phyloP scores from a whole-genome alignment of 306 rosid genomes.

The Senna tora region DNA sequence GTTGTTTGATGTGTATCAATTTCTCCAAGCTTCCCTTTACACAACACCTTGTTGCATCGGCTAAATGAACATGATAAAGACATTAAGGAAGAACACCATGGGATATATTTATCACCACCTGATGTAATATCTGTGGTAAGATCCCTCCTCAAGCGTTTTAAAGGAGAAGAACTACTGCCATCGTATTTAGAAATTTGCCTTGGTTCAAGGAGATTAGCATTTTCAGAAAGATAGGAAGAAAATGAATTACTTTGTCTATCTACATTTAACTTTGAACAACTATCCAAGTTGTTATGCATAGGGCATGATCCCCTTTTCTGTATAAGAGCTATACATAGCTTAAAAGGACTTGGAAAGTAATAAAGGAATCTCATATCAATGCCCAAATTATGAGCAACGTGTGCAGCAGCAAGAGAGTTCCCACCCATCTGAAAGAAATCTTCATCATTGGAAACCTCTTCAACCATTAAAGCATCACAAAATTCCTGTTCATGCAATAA shows the following conservation, averaged over 20 bases:
- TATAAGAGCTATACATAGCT: slow-evolving; percentile 71
- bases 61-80: slow-evolving; percentile 63
- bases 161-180: slow-evolving; percentile 38
- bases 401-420: slow-evolving; percentile 89
- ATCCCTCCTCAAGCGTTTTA: slow-evolving; percentile 58
- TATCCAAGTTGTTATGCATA: slow-evolving; percentile 45
- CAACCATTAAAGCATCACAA: slow-evolving; percentile 61
- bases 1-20: slow-evolving; percentile 41
- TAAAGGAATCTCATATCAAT: slow-evolving; percentile 78
- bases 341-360: slow-evolving; percentile 61
- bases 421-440: slow-evolving; percentile 89
- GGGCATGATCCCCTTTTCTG: slow-evolving; percentile 52
- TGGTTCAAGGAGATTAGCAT: slow-evolving; percentile 37
- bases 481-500: slow-evolving; percentile 64
- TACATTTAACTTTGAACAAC: slow-evolving; percentile 40
- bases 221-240: slow-evolving; percentile 41
- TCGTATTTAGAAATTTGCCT: slow-evolving; percentile 40
- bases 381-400: slow-evolving; percentile 75
- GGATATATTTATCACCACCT: slow-evolving; percentile 41
- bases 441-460: slow-evolving; percentile 63
- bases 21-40: slow-evolving; percentile 41
- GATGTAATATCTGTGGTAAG: slow-evolving; percentile 38
- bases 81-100: slow-evolving; percentile 53
- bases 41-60: slow-evolving; percentile 77
- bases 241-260: slow-evolving; percentile 36